These are phyloP conservation scores for Oxytropis ochrocephala DNA, from an alignment of 306 rosid genomes.

Conservation along the genomic window DNA sequence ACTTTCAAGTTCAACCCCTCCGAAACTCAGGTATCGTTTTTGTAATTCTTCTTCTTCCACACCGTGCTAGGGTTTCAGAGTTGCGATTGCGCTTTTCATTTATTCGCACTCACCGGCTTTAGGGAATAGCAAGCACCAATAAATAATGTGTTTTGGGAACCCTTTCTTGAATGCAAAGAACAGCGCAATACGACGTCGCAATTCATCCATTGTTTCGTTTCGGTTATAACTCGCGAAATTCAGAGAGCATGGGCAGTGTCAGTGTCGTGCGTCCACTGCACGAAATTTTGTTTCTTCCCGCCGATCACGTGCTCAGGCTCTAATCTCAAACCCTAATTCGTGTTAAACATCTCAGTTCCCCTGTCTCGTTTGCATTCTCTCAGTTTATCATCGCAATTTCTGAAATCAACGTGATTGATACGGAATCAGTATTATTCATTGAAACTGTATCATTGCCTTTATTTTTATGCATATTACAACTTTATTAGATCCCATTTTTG, in stretches of 20 bases:
- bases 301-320: background rate
- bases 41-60: background rate
- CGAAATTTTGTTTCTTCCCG: background rate
- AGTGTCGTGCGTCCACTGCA: conserved; percentile 6
- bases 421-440: background rate
- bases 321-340: conserved; percentile 13
- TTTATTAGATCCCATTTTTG: background rate
- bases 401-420: background rate
- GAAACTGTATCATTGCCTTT: too few relatives aligned
- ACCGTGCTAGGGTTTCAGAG: conserved; percentile 17
- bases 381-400: background rate
- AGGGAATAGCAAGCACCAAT: background rate
- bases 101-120: background rate
- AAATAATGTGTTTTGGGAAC: background rate
- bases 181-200: background rate
- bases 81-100: background rate
- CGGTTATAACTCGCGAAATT: background rate
- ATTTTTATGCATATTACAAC: background rate
- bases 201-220: background rate
- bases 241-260: conserved; percentile 1
- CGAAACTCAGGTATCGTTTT: background rate
- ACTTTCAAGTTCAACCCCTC: too few relatives aligned
- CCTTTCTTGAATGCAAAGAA: background rate
- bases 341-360: background rate
- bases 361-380: background rate